Base-by-base conservation (phyloP, 192 early-diverging fungal species). In the Ramicandelaber brevisporus region DNA sequence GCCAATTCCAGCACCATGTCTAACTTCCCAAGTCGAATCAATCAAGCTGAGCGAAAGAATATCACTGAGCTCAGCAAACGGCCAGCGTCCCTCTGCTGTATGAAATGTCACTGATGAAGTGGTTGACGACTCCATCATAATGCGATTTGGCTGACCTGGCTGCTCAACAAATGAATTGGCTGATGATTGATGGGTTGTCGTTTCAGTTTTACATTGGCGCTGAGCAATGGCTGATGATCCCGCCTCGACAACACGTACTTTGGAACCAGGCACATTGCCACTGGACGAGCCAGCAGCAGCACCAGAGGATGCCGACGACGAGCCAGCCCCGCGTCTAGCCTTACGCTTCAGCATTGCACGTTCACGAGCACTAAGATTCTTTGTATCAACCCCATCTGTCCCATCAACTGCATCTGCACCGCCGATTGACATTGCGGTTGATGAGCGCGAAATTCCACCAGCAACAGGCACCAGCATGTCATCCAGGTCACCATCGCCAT, bases 1-100 rank as follows among this genome's bases (percentile, higher is more conserved):
- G 0, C 87, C 93, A 38, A 99, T 77, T 3, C 74, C 88, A 1
- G 93, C 89, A 14, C 93, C 93, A 38, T 99, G 93, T 3, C 93
- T 64, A 5, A 79, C 58, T 43, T 92, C 87, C 93, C 93, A 99
- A 10, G 41, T 33, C 0, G 80, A 66, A 24, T 62, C 55, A 23
- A 76, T 71, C 25, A 81, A 46, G 44, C 78, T 68, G 11, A 75
- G 47, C 31, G 50, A 62, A n/a, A 80, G 57, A 17, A 68, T 57
- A 22, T 70, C 69, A 21, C 61, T 62, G 4, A 79, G 39, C 8
- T 62, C 59, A 32, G 59, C 62, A 40, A 82, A 77, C 21, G 69
- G 59, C 76, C 76, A 80, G 20, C 65, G 51, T 26, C 69, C 70
- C 0, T 46, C 47, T 22, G 49, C 32, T 27, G 53, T 43, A n/a